Base-by-base conservation (phyloP, 148 eudicot species). In the Fagopyrum homotropicum region DNA sequence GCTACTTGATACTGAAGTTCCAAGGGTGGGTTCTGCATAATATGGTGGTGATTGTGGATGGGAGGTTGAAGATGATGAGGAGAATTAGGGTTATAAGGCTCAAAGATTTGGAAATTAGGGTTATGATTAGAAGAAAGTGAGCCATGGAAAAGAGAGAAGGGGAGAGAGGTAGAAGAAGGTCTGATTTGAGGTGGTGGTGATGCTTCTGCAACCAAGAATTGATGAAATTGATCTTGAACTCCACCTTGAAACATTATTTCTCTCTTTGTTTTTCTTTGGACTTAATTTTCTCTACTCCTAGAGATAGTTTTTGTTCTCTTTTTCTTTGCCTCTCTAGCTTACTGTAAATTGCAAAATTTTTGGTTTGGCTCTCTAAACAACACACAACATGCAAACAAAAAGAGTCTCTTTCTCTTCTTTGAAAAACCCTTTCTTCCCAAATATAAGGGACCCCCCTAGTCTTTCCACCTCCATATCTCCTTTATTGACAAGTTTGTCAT, bases 201-300 rank as follows among this genome's bases (percentile, higher is more conserved):
- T 12, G 88, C 45, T 49, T 83, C 64, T 12, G 89, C 82, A 9
- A 89, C 86, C 82, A 90, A 85, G 82, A 89, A 90, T 76, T 88
- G 92, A 81, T 85, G 87, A 74, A 89, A 86, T 61, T 90, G 96
- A 46, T 93, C 93, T 46, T 83, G 86, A 52, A 89, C 88, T 82
- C 84, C 40, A 35, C 40, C 93, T 81, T 92, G 90, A 82, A 90
- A 90, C 98, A 93, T 93, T 72, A 72, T 45, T 56, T 76, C 43
- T 70, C 66, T 45, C 17, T 26, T 45, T 43, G 22, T 50, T 11
- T 5, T 22, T 14, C 72, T 22, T 35, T 35, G 40, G 40, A 35
- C 40, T 35, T 35, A 35, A 35, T 35, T 35, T 35, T 35, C 40
- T 35, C 3, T 0, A 35, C 40, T 35, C 40, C 40, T 35, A 35